These are phyloP conservation scores for Sinapis alba DNA, from an alignment of 441 rosid genomes.

Conservation along the genomic window DNA sequence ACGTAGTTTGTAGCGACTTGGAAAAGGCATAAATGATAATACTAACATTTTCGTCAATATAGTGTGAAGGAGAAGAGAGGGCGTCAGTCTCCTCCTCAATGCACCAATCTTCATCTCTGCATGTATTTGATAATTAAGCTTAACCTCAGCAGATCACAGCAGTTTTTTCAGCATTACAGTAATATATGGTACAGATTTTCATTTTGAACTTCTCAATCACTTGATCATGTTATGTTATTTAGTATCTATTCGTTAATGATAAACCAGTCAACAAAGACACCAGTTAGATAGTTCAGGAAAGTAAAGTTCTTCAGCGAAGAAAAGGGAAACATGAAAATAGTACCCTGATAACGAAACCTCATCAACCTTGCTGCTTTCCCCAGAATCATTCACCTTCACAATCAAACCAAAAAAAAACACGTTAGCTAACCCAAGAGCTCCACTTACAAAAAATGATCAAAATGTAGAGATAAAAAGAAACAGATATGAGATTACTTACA, in stretches of 20 bases:
- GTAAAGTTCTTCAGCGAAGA: neutral
- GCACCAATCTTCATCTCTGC: conserved; percentile 93
- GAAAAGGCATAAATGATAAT: conserved; percentile 10
- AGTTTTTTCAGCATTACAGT: neutral
- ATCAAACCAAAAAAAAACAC: too few species aligned
- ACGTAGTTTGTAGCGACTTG: neutral
- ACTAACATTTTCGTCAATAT: conserved; percentile 95
- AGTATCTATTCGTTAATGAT: neutral
- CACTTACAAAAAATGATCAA: neutral
- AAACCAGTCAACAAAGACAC: neutral
- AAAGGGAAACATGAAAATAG: too few species aligned
- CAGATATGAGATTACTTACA: conserved; percentile 51
- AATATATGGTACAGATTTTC: conserved; percentile 10
- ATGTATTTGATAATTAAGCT: conserved; percentile 31
- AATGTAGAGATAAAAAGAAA: neutral
- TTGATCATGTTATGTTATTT: conserved; percentile 16
- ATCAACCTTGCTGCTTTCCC: too few species aligned
- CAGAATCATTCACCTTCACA: too few species aligned
- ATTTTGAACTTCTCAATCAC: conserved; percentile 8
- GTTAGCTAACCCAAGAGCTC: too few species aligned
- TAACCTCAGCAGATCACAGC: conserved; percentile 7
- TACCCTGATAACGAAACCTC: too few species aligned
- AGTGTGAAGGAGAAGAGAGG: conserved; percentile 86
- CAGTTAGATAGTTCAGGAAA: conserved; percentile 13
- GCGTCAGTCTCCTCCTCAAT: conserved; percentile 71